A percentile compares a stretch with the other conserved stretches of the same genome.
Conservation (phyloP, 306 rosid species). For the Vigna nakashimae region DNA sequence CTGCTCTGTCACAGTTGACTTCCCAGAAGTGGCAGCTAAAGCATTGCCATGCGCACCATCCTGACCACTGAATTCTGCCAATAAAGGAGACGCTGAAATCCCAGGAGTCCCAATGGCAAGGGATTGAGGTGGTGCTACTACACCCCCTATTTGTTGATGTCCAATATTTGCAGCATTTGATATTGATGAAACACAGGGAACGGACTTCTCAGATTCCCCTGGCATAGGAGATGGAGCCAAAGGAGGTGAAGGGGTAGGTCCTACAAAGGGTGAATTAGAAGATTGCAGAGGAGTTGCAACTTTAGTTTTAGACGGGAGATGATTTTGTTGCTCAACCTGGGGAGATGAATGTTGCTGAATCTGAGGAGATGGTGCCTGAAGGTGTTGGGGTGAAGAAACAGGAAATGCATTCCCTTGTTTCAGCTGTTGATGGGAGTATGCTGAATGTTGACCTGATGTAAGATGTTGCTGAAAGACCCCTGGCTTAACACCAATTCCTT, state of each 20-base stretch:
- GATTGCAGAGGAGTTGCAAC: slow-evolving; percentile 83
- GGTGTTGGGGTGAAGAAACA: slow-evolving; percentile 74
- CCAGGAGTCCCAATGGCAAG: slow-evolving; percentile 98
- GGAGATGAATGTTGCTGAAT: slow-evolving; percentile 88
- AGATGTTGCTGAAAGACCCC: slow-evolving; percentile 80
- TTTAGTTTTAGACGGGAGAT: slow-evolving; percentile 63
- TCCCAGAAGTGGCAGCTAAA: slow-evolving; percentile 65
- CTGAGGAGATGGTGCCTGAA: slow-evolving; percentile 91
- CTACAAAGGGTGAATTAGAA: slow-evolving; percentile 82
- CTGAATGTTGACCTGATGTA: slow-evolving; percentile 70
- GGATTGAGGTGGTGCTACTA: slow-evolving; percentile 73
- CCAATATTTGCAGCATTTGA: slow-evolving; percentile 73
- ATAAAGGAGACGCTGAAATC: slow-evolving; percentile 96
- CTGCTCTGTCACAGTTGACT: slow-evolving; percentile 71
- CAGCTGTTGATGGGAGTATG: slow-evolving; percentile 75
- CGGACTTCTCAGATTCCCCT: slow-evolving; percentile 81
- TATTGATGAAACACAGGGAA: slow-evolving; percentile 61
- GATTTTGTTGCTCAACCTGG: slow-evolving; percentile 82
- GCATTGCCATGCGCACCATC: slow-evolving; percentile 66
- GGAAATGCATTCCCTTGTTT: slow-evolving; percentile 72
- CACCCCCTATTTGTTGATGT: slow-evolving; percentile 65
- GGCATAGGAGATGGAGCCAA: slow-evolving; percentile 88
- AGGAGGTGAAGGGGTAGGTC: slow-evolving; percentile 89
- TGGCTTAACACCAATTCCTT: slow-evolving; percentile 66
- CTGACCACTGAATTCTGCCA: slow-evolving; percentile 81